These are phyloP conservation scores for Nicotiana undulata DNA, from an alignment of 257 asterid species.

Conservation along the genomic window DNA sequence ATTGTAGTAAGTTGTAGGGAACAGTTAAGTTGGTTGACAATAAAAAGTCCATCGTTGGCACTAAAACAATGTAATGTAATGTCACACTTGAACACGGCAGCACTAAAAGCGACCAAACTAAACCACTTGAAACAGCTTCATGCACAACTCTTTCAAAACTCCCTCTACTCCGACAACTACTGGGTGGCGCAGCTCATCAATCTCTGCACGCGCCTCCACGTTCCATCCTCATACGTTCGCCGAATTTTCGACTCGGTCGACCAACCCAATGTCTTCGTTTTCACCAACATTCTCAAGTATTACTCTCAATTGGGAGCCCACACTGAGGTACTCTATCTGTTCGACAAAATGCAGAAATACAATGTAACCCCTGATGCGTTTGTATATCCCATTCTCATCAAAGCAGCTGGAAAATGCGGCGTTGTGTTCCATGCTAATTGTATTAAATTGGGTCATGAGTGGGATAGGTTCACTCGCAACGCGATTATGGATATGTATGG, in stretches of 20 bases:
- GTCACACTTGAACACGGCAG: conserved; percentile 21
- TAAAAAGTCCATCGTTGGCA: not conserved
- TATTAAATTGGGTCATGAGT: conserved; percentile 41
- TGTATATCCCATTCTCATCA: conserved; percentile 49
- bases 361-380: conserved; percentile 39
- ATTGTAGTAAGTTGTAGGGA: too few species aligned
- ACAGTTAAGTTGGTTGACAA: not conserved
- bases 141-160: conserved; percentile 41
- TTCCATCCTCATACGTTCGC: conserved; percentile 38
- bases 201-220: conserved; percentile 51
- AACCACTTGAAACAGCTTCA: conserved; percentile 44
- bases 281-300: conserved; percentile 46
- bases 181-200: conserved; percentile 49
- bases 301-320: conserved; percentile 29
- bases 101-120: conserved; percentile 16
- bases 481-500: conserved; percentile 49
- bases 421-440: conserved; percentile 41
- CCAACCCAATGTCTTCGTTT: conserved; percentile 32
- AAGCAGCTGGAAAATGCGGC: conserved; percentile 40
- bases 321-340: conserved; percentile 25
- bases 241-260: conserved; percentile 31
- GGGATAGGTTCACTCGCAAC: conserved; percentile 42
- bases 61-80: not conserved
- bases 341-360: conserved; percentile 34
- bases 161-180: conserved; percentile 27